A percentile compares a stretch with the other conserved stretches of the same genome.
Conservation (phyloP, 305 asterid species). For the Fraxinus greggii region DNA sequence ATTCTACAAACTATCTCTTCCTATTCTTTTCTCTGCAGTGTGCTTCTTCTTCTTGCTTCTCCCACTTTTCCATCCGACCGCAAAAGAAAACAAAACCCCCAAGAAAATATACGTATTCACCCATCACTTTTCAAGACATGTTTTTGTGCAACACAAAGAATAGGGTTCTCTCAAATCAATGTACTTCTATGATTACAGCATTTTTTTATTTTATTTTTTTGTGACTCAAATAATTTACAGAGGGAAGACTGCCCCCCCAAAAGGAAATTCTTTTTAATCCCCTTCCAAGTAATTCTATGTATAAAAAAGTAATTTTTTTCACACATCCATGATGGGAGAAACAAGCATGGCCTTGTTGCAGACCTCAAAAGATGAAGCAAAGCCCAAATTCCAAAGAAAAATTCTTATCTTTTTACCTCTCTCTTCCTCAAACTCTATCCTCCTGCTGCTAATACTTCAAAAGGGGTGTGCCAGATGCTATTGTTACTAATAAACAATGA, state of each 20-base stretch:
- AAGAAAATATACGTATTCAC: constrained; percentile 25
- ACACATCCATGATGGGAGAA: constrained; percentile 44
- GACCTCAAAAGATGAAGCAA: constrained; percentile 61
- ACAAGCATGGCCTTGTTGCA: constrained; percentile 68
- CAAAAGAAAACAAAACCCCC: constrained; percentile 23
- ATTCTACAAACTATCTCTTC: constrained; percentile 29
- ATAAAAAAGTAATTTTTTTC: not conserved
- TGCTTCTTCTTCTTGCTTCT: constrained; percentile 8
- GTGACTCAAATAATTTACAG: constrained; percentile 33
- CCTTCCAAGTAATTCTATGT: constrained; percentile 11
- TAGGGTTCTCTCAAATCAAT: constrained; percentile 31
- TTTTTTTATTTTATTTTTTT: constrained; percentile 23
- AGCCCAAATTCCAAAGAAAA: constrained; percentile 49
- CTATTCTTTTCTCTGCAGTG: not conserved
- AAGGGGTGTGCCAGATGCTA: not conserved
- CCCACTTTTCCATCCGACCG: constrained; percentile 24
- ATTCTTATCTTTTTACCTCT: constrained; percentile 11
- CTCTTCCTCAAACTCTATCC: constrained; percentile 17
- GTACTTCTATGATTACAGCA: constrained; percentile 35
- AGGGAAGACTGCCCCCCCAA: constrained; percentile 7
- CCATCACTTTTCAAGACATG: constrained; percentile 38
- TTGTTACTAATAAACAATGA: not conserved
- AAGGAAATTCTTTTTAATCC: constrained; percentile 1
- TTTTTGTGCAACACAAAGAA: constrained; percentile 36
- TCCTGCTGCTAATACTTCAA: not conserved